phyloP scores from a whole-genome alignment of 805 yeast genomes.

The Lachancea fermentati region DNA sequence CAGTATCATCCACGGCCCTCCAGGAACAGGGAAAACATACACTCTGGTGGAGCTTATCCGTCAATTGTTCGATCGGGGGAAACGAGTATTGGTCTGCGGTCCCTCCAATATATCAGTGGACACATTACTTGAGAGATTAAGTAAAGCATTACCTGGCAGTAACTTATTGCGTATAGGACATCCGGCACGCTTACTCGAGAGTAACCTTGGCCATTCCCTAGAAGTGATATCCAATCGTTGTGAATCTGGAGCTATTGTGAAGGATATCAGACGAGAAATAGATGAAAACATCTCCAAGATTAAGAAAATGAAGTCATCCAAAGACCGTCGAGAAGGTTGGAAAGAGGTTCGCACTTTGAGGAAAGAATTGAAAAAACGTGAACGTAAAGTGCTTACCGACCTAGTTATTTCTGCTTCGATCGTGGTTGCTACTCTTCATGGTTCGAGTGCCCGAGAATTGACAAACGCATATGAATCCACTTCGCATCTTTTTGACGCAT shows the following conservation, averaged over 20 bases:
- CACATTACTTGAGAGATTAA: constrained; percentile 75
- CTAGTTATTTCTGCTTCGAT: constrained; percentile 58
- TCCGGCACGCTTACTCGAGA: constrained; percentile 74
- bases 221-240: constrained; percentile 61
- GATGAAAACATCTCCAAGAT: constrained; percentile 49
- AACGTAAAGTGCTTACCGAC: constrained; percentile 54
- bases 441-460: constrained; percentile 71
- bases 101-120: constrained; percentile 93
- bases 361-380: constrained; percentile 64
- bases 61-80: constrained; percentile 53
- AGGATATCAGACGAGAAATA: constrained; percentile 69
- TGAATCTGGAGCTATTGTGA: constrained; percentile 54
- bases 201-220: constrained; percentile 63
- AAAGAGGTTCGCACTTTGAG: constrained; percentile 60
- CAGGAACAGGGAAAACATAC: constrained; percentile 78
- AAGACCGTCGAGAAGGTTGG: constrained; percentile 64
- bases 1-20: constrained; percentile 67
- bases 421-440: constrained; percentile 80
- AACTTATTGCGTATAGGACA: constrained; percentile 82
- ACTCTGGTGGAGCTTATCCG: constrained; percentile 77
- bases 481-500: constrained; percentile 56
- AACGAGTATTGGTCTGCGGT: constrained; percentile 79
- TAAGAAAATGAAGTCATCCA: constrained; percentile 56
- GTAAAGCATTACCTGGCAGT: constrained; percentile 37
- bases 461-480: constrained; percentile 41